Evolutionary conservation across 305 asterid species (phyloP).

Genomic region (Rubia balearica): DNA sequence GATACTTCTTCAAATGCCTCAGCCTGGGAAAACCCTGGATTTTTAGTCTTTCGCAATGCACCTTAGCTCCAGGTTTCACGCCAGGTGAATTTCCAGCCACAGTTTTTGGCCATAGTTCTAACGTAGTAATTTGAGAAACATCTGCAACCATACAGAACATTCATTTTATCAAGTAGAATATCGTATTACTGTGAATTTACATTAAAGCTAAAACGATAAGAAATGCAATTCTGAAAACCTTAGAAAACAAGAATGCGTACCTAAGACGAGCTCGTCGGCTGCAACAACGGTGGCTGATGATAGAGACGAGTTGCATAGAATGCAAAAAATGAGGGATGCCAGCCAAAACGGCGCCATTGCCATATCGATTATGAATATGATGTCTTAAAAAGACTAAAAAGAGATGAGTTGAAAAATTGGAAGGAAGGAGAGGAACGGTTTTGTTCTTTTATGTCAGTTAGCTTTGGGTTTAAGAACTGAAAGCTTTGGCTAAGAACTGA

Average conservation of each 20-base stretch:
- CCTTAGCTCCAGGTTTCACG: constrained; percentile 58
- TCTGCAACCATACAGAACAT: constrained; percentile 32
- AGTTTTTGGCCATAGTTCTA: constrained; percentile 52
- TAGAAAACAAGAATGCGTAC: background rate
- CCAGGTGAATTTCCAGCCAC: constrained; percentile 70
- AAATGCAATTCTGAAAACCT: background rate
- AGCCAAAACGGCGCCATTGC: constrained; percentile 1
- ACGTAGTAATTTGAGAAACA: constrained; percentile 33
- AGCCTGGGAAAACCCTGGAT: constrained; percentile 65
- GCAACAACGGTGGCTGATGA: background rate
- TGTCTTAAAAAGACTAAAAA: background rate
- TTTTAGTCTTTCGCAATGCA: constrained; percentile 59
- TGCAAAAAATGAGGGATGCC: background rate
- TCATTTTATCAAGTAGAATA: background rate
- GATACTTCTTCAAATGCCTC: constrained; percentile 47
- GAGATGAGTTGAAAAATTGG: background rate
- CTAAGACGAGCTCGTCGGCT: constrained; percentile 10
- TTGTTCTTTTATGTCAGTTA: background rate
- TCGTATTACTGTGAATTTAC: no score
- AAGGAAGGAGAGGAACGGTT: background rate
- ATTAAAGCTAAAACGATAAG: background rate
- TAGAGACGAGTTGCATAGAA: background rate
- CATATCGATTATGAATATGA: background rate
- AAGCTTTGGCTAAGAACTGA: no score
- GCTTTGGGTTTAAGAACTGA: background rate